Evolutionary conservation across 139 green algal species (phyloP), one percentile per base, ranked within the genome.

Genomic region (Micractinium sp.): DNA sequence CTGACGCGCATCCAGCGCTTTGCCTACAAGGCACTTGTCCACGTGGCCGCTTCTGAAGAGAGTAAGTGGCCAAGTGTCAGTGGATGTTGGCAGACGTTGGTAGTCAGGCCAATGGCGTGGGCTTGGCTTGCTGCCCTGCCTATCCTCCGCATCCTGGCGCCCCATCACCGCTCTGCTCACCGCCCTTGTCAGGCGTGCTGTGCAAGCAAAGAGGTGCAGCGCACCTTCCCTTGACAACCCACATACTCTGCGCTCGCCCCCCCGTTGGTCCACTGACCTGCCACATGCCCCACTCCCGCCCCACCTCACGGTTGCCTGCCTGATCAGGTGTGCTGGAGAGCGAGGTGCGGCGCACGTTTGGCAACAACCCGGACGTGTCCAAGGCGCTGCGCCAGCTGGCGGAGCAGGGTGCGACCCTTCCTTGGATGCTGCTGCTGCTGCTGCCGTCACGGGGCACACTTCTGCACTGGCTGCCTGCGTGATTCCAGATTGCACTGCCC

Each of bases 351-450:
- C n/a, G 33, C n/a, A 39, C n/a, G 20, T 87, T 82, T 47, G 87
- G 87, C 66, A 87, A 90, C 87, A 87, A 87, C 79, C 87, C 87
- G 15, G 87, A 90, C 80, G 80, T 90, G 18, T 90, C 87, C 79
- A 90, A 87, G 67, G 87, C 87, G 66, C 80, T 90, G 80, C 79
- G 87, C 7, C 5, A 41, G 41, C 87, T 90, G 39, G 25, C 53
- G 4, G 87, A 90, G 80, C 35, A 82, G n/a, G 87, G 87, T 90
- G 61, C 36, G 86, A n/a, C 71, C 16, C 27, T 36, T 3, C 16
- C 71, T 36, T 3, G 7, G 23, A 36, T 27, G 16, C 27, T 5
- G 71, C 71, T 35, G 22, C 27, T 77, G 2, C 47, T 35, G 25
- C 29, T 38, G 71, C 27, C 27, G 38, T 77, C 3, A 35, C 27